phyloP scores from a whole-genome alignment of 139 green algal species.

The Closterium sp. region DNA sequence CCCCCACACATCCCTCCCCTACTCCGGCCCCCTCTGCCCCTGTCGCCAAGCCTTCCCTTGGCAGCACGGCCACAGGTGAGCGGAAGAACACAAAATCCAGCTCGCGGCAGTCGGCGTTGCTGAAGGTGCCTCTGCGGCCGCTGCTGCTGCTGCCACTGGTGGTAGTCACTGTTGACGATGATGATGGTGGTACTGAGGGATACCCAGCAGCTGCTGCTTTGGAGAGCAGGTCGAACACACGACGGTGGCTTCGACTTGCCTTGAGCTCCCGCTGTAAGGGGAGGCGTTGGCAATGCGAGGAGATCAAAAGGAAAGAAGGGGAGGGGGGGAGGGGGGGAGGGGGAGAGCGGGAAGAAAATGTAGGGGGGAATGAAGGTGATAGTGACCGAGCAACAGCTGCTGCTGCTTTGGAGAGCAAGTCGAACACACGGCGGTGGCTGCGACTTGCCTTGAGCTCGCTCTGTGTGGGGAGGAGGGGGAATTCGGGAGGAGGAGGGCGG shows the following conservation, averaged over 20 bases:
- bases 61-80: constrained; percentile 28
- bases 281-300: neutral
- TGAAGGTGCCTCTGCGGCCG: too few species aligned
- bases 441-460: too few species aligned
- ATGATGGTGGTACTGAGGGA: neutral
- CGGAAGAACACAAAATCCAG: constrained; percentile 45
- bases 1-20: neutral
- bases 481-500: neutral
- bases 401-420: too few species aligned
- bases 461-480: too few species aligned
- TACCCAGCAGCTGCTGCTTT: constrained; percentile 25
- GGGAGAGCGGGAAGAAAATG: neutral
- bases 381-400: too few species aligned
- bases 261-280: constrained; percentile 37
- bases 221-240: constrained; percentile 44
- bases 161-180: neutral
- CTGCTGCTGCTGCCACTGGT: too few species aligned
- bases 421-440: too few species aligned
- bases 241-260: constrained; percentile 22
- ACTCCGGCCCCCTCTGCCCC: neutral
- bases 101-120: neutral
- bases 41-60: neutral
- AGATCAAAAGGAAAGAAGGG: neutral
- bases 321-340: neutral
- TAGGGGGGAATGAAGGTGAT: too few species aligned